Evolutionary conservation across 169 alveolate species (phyloP).

Genomic region (Cryptosporidium tyzzeri): DNA sequence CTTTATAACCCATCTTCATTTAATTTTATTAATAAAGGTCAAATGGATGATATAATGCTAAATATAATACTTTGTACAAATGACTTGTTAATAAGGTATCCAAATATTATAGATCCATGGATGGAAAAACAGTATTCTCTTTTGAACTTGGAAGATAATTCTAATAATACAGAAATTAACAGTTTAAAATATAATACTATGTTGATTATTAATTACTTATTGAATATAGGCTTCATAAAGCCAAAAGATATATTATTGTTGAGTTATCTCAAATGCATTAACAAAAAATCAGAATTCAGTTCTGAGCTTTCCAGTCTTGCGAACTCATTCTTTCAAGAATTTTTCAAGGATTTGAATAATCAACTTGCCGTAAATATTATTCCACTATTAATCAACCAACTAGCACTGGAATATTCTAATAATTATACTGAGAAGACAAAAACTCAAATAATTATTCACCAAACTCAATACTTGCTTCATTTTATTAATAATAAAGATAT

Average conservation of each 20-base stretch:
- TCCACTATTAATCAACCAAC: constrained; percentile 29
- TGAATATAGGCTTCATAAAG: constrained; percentile 45
- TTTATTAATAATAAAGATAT: constrained; percentile 33
- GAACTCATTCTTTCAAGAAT: constrained; percentile 57
- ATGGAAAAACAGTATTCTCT: constrained; percentile 42
- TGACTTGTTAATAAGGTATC: constrained; percentile 51
- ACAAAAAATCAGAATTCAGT: neutral
- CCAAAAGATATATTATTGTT: constrained; percentile 54
- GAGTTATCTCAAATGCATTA: constrained; percentile 40
- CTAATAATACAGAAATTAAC: neutral
- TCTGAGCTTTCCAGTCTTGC: constrained; percentile 40
- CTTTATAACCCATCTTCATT: constrained; percentile 15
- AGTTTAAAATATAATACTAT: constrained; percentile 15
- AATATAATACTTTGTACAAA: constrained; percentile 43
- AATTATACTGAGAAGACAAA: neutral
- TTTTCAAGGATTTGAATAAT: constrained; percentile 34
- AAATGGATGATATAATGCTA: constrained; percentile 25
- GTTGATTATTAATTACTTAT: constrained; percentile 33
- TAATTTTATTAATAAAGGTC: neutral
- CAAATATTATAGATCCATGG: constrained; percentile 70
- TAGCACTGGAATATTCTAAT: constrained; percentile 18
- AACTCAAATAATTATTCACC: constrained; percentile 24
- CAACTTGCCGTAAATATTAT: constrained; percentile 10
- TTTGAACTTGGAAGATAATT: constrained; percentile 11
- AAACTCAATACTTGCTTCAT: constrained; percentile 28